Evolutionary conservation across 2,329 filamentous ascomycete species (phyloP).

Genomic region (Colletotrichum horii): DNA sequence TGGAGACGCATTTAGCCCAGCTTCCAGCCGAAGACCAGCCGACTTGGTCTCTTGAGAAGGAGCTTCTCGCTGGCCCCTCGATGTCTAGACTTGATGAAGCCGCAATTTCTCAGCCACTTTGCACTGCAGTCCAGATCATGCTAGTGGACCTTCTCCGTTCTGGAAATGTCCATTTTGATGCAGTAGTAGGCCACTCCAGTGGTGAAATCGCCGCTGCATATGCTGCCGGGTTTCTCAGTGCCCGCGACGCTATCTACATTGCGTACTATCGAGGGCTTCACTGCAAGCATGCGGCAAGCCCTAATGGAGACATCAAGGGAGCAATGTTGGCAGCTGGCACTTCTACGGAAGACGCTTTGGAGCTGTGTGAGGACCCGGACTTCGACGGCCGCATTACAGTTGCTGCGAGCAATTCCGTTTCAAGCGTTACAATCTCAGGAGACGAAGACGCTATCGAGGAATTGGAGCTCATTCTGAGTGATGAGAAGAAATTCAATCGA

Average conservation of each 20-base stretch:
- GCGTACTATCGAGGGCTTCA: slow-evolving; percentile 26
- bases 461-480: slow-evolving; percentile 24
- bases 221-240: slow-evolving; percentile 45
- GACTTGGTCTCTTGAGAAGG: slow-evolving; percentile 28
- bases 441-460: slow-evolving; percentile 31
- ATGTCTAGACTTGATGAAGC: slow-evolving; percentile 23
- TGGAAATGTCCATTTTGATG: slow-evolving; percentile 37
- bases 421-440: slow-evolving; percentile 29
- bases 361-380: background rate
- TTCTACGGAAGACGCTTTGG: slow-evolving; percentile 19
- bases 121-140: slow-evolving; percentile 25
- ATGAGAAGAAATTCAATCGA: slow-evolving; percentile 22
- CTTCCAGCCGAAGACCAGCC: slow-evolving; percentile 26
- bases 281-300: background rate
- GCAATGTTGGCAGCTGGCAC: slow-evolving; percentile 30
- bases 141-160: slow-evolving; percentile 29
- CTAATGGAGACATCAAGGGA: slow-evolving; percentile 8
- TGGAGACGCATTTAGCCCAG: slow-evolving; percentile 25
- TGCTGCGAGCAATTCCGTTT: slow-evolving; percentile 27
- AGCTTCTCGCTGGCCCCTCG: slow-evolving; percentile 25
- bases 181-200: slow-evolving; percentile 52
- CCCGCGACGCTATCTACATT: slow-evolving; percentile 28
- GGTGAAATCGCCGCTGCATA: slow-evolving; percentile 58
- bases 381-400: slow-evolving; percentile 25
- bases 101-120: slow-evolving; percentile 13